These are phyloP conservation scores for Sarocladium brachiariae DNA, from an alignment of 2,329 filamentous ascomycete genomes.

Conservation along the genomic window DNA sequence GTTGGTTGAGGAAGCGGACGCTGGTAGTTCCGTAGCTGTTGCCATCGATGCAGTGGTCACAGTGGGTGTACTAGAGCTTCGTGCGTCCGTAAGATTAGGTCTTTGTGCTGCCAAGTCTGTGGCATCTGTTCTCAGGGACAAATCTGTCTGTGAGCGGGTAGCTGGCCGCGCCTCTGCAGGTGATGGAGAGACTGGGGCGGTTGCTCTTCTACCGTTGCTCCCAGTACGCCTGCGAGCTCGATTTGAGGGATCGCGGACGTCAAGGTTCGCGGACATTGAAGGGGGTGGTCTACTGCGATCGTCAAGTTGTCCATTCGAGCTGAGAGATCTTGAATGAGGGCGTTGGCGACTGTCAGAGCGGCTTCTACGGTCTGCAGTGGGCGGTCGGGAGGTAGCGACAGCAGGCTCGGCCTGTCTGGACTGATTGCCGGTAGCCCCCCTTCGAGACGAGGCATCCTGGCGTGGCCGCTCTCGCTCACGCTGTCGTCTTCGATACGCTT, in stretches of 20 bases:
- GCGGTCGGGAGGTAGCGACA: conserved; percentile 20
- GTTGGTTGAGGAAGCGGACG: conserved; percentile 9
- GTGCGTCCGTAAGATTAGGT: conserved; percentile 33
- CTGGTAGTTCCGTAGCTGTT: conserved; percentile 17
- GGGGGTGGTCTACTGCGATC: conserved; percentile 45
- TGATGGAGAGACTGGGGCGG: conserved; percentile 36
- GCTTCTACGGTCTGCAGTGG: conserved; percentile 20
- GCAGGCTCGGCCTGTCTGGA: conserved; percentile 14
- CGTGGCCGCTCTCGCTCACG: conserved; percentile 44
- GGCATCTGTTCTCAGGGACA: conserved; percentile 37
- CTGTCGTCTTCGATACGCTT: conserved; percentile 76
- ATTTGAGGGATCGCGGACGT: conserved; percentile 22
- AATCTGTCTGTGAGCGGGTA: conserved; percentile 59
- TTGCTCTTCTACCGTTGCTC: conserved; percentile 49
- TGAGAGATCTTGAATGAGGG: conserved; percentile 39
- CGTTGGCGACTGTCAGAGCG: conserved; percentile 27
- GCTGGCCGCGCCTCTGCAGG: conserved; percentile 41
- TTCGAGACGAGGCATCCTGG: conserved; percentile 35
- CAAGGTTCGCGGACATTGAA: conserved; percentile 22
- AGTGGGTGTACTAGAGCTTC: conserved; percentile 33
- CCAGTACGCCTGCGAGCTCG: conserved; percentile 41
- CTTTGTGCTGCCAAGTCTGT: conserved; percentile 30
- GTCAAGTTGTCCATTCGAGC: conserved; percentile 34
- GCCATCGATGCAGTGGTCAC: conserved; percentile 19
- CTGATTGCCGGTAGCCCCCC: conserved; percentile 30